Percentiles rank a stretch among this genome's conserved stretches.
Evolutionary conservation across 495 filamentous ascomycete species (phyloP).

Genomic region (Tuber borchii): DNA sequence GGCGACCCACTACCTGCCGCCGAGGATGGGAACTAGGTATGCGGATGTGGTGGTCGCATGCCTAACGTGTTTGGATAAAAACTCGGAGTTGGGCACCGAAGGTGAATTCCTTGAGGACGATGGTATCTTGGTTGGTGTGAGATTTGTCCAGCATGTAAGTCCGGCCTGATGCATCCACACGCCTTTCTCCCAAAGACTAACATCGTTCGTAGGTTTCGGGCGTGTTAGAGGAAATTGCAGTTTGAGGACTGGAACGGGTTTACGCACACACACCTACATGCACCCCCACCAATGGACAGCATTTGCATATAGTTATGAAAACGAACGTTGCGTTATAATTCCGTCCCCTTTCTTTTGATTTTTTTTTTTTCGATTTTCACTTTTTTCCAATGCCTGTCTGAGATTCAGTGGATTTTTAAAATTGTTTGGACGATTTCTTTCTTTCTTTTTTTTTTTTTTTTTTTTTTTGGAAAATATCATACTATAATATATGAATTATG

Average conservation of each 20-base stretch:
- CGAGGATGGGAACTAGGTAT: conserved; percentile 50
- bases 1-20: conserved; percentile 45
- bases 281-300: too few species aligned
- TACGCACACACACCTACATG: too few species aligned
- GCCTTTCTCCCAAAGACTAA: not conserved
- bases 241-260: not conserved
- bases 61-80: conserved; percentile 53
- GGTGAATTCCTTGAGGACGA: conserved; percentile 49
- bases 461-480: too few species aligned
- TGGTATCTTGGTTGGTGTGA: conserved; percentile 49
- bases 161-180: not conserved
- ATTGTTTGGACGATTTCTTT: too few species aligned
- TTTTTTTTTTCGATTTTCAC: too few species aligned
- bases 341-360: too few species aligned
- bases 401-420: too few species aligned
- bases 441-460: too few species aligned
- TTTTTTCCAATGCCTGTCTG: too few species aligned
- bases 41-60: conserved; percentile 50
- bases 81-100: conserved; percentile 47
- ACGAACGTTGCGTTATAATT: too few species aligned
- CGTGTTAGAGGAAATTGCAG: not conserved
- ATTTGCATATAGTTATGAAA: too few species aligned
- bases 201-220: not conserved
- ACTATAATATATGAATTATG: too few species aligned
- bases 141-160: conserved; percentile 50